Evolutionary conservation across 768 basidiomycete genomes (phyloP).

Genomic region (Kwoniella shandongensis): DNA sequence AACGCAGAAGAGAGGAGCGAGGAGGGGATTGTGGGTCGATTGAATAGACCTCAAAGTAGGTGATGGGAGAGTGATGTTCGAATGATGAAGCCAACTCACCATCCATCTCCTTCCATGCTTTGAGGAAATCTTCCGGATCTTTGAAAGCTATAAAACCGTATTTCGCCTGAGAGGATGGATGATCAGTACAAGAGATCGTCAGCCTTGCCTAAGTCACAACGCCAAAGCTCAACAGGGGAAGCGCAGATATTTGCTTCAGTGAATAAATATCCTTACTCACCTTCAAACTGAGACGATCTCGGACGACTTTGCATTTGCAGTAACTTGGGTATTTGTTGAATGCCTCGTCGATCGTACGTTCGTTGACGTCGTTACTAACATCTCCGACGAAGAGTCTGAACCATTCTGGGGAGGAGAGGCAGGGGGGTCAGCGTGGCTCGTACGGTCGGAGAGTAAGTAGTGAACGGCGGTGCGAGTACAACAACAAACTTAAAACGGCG

Average conservation of each 20-base stretch:
- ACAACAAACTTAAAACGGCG: no score
- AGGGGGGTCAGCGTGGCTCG: not conserved
- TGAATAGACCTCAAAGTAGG: not conserved
- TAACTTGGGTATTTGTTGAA: slow-evolving; percentile 93
- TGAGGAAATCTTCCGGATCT: slow-evolving; percentile 96
- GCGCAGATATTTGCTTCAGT: no score
- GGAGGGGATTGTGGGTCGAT: not conserved
- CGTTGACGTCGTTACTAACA: slow-evolving; percentile 95
- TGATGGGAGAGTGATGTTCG: not conserved
- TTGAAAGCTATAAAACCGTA: slow-evolving; percentile 97
- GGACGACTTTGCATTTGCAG: slow-evolving; percentile 89
- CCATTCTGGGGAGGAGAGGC: slow-evolving; percentile 66
- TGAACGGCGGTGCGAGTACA: no score
- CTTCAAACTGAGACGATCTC: slow-evolving; percentile 91
- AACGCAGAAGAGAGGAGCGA: not conserved
- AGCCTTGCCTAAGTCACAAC: no score
- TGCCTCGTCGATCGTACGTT: slow-evolving; percentile 86
- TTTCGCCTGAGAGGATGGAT: slow-evolving; percentile 89
- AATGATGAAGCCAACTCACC: slow-evolving; percentile 70
- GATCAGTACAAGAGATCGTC: no score
- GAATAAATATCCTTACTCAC: no score
- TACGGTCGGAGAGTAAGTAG: no score
- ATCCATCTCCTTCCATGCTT: slow-evolving; percentile 99
- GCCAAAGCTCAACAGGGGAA: no score
- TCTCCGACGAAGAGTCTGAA: slow-evolving; percentile 97